These are phyloP conservation scores for Phytophthora nicotianae DNA, from an alignment of 352 stramenopile genomes.

Conservation along the genomic window DNA sequence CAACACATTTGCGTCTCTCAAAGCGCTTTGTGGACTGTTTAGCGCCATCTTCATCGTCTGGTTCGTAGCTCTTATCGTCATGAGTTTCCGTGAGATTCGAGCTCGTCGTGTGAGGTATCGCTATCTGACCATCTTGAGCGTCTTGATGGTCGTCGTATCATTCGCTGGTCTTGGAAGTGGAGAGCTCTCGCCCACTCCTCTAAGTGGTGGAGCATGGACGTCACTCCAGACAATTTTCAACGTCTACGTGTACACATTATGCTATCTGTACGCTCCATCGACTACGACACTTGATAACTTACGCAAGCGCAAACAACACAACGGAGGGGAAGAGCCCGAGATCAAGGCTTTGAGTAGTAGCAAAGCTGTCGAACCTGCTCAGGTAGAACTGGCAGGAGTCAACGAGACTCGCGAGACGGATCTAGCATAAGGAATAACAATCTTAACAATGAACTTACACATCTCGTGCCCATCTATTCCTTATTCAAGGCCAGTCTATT, in stretches of 20 bases:
- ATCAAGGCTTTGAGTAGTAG: constrained; percentile 11
- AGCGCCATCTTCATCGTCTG: constrained; percentile 59
- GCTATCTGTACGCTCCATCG: constrained; percentile 64
- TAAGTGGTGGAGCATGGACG: constrained; percentile 57
- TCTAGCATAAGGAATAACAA: constrained; percentile 9
- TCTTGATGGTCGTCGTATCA: constrained; percentile 54
- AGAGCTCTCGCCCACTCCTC: constrained; percentile 50
- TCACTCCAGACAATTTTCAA: constrained; percentile 62
- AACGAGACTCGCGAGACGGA: constrained; percentile 25
- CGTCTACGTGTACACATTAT: constrained; percentile 59
- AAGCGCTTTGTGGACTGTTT: constrained; percentile 42
- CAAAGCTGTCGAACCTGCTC: constrained; percentile 3
- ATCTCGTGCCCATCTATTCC: not conserved
- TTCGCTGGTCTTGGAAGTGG: constrained; percentile 49
- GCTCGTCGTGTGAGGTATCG: constrained; percentile 51
- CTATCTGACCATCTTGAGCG: constrained; percentile 52
- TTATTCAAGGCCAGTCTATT: not conserved
- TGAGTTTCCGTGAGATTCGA: constrained; percentile 51
- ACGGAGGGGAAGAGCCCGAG: constrained; percentile 14
- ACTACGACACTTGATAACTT: constrained; percentile 37
- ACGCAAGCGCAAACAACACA: constrained; percentile 27
- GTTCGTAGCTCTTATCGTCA: constrained; percentile 42
- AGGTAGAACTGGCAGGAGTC: constrained; percentile 25
- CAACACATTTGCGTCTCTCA: constrained; percentile 43
- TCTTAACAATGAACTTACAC: constrained; percentile 11